Percentiles rank a stretch among this genome's conserved stretches.
Conservation (phyloP, 768 basidiomycete species). For the Clavaria fumosa region DNA sequence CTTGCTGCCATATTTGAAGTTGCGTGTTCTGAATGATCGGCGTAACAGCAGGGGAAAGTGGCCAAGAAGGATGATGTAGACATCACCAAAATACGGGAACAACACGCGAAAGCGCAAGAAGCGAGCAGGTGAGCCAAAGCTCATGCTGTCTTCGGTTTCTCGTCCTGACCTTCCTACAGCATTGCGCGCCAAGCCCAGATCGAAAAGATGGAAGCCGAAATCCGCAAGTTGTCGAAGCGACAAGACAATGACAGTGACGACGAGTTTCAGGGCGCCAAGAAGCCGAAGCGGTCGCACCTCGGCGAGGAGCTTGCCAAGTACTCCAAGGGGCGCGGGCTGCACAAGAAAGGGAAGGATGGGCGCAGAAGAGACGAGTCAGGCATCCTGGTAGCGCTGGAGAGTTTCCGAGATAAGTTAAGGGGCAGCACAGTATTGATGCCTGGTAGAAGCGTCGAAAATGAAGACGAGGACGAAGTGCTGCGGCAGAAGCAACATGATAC, state of each 20-base stretch:
- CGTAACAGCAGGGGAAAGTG: constrained; percentile 18
- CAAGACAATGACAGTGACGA: constrained; percentile 43
- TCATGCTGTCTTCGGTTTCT: background rate
- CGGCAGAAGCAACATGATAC: constrained; percentile 8
- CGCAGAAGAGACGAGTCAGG: constrained; percentile 60
- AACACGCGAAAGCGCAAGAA: constrained; percentile 57
- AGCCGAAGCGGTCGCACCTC: constrained; percentile 51
- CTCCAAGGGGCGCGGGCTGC: constrained; percentile 42
- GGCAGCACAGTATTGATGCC: constrained; percentile 15
- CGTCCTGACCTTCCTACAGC: constrained; percentile 21
- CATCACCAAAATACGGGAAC: constrained; percentile 56
- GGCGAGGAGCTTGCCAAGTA: constrained; percentile 78
- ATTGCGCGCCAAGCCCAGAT: constrained; percentile 60
- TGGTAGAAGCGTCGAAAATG: constrained; percentile 9
- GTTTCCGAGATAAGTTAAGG: constrained; percentile 59
- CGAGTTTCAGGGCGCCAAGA: constrained; percentile 44
- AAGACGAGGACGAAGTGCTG: constrained; percentile 12
- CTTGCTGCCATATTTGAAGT: too few species aligned
- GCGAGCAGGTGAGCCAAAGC: constrained; percentile 35
- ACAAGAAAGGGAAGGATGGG: constrained; percentile 30
- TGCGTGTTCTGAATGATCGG: too few species aligned
- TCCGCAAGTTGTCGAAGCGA: constrained; percentile 58
- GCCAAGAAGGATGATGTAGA: constrained; percentile 32
- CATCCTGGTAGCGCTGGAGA: constrained; percentile 49
- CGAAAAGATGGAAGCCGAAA: constrained; percentile 76